Conservation (phyloP, 305 asterid genomes). For the Fraxinus dipetala region DNA sequence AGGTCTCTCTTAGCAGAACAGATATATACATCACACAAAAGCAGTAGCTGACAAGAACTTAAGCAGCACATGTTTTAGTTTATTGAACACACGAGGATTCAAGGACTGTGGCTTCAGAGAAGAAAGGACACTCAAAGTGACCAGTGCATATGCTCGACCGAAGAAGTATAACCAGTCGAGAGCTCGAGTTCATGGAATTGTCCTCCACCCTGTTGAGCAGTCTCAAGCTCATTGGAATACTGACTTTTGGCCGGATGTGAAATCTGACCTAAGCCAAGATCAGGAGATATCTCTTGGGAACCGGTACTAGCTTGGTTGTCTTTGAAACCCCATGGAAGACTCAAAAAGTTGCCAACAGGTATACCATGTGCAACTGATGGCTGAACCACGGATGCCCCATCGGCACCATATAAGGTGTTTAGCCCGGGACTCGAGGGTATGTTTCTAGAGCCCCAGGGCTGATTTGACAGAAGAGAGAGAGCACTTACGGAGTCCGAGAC, state of each 20-base stretch:
- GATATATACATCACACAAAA: not conserved
- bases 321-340: slow-evolving; percentile 49
- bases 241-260: slow-evolving; percentile 40
- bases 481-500: slow-evolving; percentile 63
- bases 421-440: slow-evolving; percentile 49
- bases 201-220: slow-evolving; percentile 53
- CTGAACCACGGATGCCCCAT: slow-evolving; percentile 41
- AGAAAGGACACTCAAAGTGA: slow-evolving; percentile 38
- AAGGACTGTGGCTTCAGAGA: not conserved
- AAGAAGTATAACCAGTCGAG: slow-evolving; percentile 57
- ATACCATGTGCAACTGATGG: slow-evolving; percentile 44
- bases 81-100: not conserved
- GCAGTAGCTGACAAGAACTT: not conserved
- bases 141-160: slow-evolving; percentile 68
- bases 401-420: slow-evolving; percentile 32
- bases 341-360: slow-evolving; percentile 39
- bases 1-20: not conserved
- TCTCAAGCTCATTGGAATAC: slow-evolving; percentile 50
- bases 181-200: slow-evolving; percentile 51
- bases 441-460: slow-evolving; percentile 69
- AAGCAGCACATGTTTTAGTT: not conserved
- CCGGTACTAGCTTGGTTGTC: slow-evolving; percentile 35
- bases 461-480: slow-evolving; percentile 99
- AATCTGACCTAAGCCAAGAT: slow-evolving; percentile 51
- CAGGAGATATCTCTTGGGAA: slow-evolving; percentile 46